These are phyloP conservation scores for Metrosideros polymorpha DNA, from an alignment of 441 rosid genomes.

Conservation along the genomic window DNA sequence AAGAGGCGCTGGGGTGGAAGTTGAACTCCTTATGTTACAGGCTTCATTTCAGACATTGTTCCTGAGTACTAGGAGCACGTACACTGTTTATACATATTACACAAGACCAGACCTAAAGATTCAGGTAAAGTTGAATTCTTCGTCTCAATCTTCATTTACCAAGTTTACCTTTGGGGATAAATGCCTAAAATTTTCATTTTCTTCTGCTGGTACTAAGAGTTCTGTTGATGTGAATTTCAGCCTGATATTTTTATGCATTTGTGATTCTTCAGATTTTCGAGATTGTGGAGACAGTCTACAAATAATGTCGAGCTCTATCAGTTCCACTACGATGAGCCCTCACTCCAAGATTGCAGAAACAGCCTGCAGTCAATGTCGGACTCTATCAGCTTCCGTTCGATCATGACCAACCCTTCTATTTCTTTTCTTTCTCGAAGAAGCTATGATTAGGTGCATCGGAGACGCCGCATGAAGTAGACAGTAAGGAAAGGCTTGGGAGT, in stretches of 20 bases:
- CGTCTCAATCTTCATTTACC: neutral
- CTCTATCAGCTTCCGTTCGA: neutral
- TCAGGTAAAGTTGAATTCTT: neutral
- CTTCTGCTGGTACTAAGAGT: neutral
- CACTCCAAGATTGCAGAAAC: neutral
- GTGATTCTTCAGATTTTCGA: neutral
- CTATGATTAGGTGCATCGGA: neutral
- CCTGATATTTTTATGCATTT: neutral
- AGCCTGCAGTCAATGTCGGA: neutral
- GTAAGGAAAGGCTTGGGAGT: neutral
- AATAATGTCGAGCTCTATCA: neutral
- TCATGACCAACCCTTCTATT: neutral
- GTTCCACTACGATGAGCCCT: neutral
- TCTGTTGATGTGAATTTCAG: neutral
- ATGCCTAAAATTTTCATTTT: neutral
- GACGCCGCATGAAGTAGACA: neutral
- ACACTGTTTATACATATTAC: neutral
- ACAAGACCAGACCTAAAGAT: neutral
- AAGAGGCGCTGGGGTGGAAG: slow-evolving; percentile 55
- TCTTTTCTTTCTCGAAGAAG: neutral
- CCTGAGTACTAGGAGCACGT: neutral
- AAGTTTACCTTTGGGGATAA: neutral
- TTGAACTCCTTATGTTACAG: neutral
- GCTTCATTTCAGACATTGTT: neutral
- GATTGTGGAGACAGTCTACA: neutral